Evolutionary conservation across 2,329 filamentous ascomycete genomes (phyloP).

Genomic region (Arthrobotrys conoides): DNA sequence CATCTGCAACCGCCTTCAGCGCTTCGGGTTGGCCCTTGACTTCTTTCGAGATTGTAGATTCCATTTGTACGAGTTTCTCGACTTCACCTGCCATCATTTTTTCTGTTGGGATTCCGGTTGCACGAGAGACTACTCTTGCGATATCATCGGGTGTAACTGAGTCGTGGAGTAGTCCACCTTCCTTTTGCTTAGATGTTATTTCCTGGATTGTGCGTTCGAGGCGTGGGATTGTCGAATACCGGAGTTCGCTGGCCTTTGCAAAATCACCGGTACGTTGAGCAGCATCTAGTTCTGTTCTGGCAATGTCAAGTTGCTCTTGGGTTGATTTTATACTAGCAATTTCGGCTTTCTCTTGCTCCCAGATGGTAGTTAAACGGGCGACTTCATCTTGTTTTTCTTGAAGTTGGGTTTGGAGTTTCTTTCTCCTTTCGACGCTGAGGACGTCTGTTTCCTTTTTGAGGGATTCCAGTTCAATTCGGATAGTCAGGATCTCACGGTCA

Average conservation of each 20-base stretch:
- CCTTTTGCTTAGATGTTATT: slow-evolving; percentile 73
- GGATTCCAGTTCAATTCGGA: slow-evolving; percentile 96
- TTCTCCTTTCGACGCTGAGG: slow-evolving; percentile 85
- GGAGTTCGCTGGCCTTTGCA: slow-evolving; percentile 87
- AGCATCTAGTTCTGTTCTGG: slow-evolving; percentile 85
- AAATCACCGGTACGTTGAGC: slow-evolving; percentile 92
- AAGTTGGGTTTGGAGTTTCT: slow-evolving; percentile 84
- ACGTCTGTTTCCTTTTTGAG: slow-evolving; percentile 94
- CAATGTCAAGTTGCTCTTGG: slow-evolving; percentile 89
- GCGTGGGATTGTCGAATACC: slow-evolving; percentile 87
- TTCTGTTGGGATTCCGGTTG: slow-evolving; percentile 91
- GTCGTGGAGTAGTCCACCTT: slow-evolving; percentile 82
- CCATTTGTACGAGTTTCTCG: slow-evolving; percentile 96
- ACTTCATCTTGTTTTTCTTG: slow-evolving; percentile 83
- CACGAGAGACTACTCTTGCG: slow-evolving; percentile 87
- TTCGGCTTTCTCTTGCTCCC: slow-evolving; percentile 89
- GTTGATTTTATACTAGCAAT: slow-evolving; percentile 88
- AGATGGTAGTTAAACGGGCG: slow-evolving; percentile 80
- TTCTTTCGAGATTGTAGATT: slow-evolving; percentile 84
- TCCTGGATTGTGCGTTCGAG: slow-evolving; percentile 84
- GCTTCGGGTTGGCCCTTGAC: slow-evolving; percentile 96
- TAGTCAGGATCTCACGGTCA: slow-evolving; percentile 95
- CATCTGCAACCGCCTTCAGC: slow-evolving; percentile 88
- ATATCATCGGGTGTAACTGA: slow-evolving; percentile 97
- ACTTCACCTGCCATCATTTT: slow-evolving; percentile 95